Conservation (phyloP, 2,329 filamentous ascomycete genomes). For the Boeremia exigua region DNA sequence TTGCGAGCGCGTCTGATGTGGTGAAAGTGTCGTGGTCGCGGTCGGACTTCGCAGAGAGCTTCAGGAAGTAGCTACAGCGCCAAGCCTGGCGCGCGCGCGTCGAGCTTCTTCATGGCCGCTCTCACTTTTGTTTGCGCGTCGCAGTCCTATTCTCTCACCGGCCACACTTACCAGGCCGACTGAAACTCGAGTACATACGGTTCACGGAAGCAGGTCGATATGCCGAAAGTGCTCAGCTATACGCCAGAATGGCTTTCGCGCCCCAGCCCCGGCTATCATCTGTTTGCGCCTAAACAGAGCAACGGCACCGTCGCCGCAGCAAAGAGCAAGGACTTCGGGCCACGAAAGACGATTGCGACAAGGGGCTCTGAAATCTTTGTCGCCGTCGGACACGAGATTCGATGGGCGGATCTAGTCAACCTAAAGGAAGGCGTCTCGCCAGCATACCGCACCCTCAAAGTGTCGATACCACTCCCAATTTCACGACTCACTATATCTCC, state of each 20-base stretch:
- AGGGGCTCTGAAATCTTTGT: constrained; percentile 88
- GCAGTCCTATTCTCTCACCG: constrained; percentile 1
- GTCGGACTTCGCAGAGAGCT: constrained; percentile 10
- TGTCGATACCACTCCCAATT: constrained; percentile 80
- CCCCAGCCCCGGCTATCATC: constrained; percentile 75
- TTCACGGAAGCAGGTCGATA: constrained; percentile 48
- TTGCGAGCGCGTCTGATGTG: background rate
- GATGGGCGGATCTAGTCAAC: constrained; percentile 85
- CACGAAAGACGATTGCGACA: constrained; percentile 72
- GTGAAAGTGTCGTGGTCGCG: constrained; percentile 5
- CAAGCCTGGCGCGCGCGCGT: constrained; percentile 22
- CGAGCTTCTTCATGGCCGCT: constrained; percentile 14
- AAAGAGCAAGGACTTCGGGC: constrained; percentile 43
- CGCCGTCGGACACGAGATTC: constrained; percentile 85
- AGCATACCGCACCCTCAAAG: constrained; percentile 64
- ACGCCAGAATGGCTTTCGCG: constrained; percentile 86
- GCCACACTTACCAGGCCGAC: constrained; percentile 2
- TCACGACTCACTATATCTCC: constrained; percentile 86
- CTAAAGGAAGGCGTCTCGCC: constrained; percentile 66
- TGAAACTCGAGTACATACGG: background rate
- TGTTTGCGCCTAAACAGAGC: constrained; percentile 68
- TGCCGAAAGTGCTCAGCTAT: constrained; percentile 87
- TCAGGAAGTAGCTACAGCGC: constrained; percentile 18
- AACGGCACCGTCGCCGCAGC: constrained; percentile 36
- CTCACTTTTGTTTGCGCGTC: constrained; percentile 13